These are phyloP conservation scores for Aschersonia sp. DNA, from an alignment of 2,329 filamentous ascomycete genomes.

Conservation along the genomic window DNA sequence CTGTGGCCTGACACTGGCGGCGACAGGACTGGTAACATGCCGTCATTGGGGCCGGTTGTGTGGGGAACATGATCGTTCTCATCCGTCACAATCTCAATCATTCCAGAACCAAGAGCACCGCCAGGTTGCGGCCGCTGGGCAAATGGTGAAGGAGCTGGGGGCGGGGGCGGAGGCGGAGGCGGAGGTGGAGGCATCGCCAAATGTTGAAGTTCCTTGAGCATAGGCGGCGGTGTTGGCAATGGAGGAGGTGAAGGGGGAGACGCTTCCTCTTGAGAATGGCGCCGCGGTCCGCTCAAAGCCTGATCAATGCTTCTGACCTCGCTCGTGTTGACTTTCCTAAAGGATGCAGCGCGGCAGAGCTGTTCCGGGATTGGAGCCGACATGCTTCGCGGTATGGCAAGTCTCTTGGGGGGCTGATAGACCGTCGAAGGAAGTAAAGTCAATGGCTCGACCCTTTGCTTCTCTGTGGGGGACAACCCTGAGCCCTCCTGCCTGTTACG, in stretches of 20 bases:
- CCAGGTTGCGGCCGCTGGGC: slow-evolving; percentile 24
- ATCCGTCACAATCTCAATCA: slow-evolving; percentile 54
- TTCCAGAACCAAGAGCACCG: slow-evolving; percentile 34
- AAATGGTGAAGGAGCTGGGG: slow-evolving; percentile 5
- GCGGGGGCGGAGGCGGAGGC: slow-evolving; percentile 42
- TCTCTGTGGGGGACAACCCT: slow-evolving; percentile 18
- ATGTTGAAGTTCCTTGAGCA: slow-evolving; percentile 49
- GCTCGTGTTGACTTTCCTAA: slow-evolving; percentile 20
- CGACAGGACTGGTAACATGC: slow-evolving; percentile 28
- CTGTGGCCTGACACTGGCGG: slow-evolving; percentile 34
- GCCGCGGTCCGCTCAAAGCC: slow-evolving; percentile 22
- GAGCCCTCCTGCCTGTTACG: slow-evolving; percentile 26
- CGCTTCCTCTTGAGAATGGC: slow-evolving; percentile 35
- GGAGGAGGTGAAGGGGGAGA: slow-evolving; percentile 37
- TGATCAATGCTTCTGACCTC: slow-evolving; percentile 34
- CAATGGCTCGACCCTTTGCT: slow-evolving; percentile 17
- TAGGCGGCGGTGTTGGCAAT: slow-evolving; percentile 31
- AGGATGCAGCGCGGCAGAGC: slow-evolving; percentile 13
- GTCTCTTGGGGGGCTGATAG: slow-evolving; percentile 38
- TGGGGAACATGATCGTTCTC: slow-evolving; percentile 29
- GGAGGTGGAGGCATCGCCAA: slow-evolving; percentile 46
- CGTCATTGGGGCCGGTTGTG: slow-evolving; percentile 23
- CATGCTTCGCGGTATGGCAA: slow-evolving; percentile 42
- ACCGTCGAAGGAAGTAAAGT: slow-evolving; percentile 44
- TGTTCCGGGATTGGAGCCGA: slow-evolving; percentile 37